Evolutionary conservation across 2,329 filamentous ascomycete genomes (phyloP).

Genomic region (Colletotrichum eleusines): DNA sequence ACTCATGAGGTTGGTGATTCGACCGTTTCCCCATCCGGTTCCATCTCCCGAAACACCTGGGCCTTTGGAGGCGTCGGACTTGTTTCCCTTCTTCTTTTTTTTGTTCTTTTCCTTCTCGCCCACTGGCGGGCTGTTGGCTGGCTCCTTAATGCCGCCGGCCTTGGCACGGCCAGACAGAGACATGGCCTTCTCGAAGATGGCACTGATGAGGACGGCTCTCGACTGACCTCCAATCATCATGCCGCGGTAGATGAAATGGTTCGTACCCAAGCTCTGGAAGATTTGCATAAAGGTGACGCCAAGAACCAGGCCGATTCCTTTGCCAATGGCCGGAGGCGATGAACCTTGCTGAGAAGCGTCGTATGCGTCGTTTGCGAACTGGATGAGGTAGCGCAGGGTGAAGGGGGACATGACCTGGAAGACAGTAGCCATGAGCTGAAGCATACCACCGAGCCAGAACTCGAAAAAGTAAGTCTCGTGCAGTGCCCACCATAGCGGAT

Average conservation of each 20-base stretch:
- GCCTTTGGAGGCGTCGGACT: slow-evolving; percentile 53
- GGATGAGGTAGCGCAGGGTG: slow-evolving; percentile 85
- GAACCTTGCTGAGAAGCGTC: slow-evolving; percentile 64
- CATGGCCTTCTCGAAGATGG: slow-evolving; percentile 95
- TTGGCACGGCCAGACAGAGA: slow-evolving; percentile 88
- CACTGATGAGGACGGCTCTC: slow-evolving; percentile 82
- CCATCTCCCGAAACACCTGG: slow-evolving; percentile 74
- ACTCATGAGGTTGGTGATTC: slow-evolving; percentile 93
- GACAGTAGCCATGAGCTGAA: slow-evolving; percentile 78
- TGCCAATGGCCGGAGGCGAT: slow-evolving; percentile 75
- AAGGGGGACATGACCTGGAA: slow-evolving; percentile 88
- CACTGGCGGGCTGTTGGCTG: slow-evolving; percentile 61
- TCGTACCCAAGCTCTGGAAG: slow-evolving; percentile 81
- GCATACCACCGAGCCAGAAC: slow-evolving; percentile 86
- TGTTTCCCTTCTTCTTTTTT: slow-evolving; percentile 56
- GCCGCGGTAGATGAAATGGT: slow-evolving; percentile 92
- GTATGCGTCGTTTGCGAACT: slow-evolving; percentile 86
- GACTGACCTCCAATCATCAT: slow-evolving; percentile 92
- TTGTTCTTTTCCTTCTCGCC: slow-evolving; percentile 54
- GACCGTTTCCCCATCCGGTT: slow-evolving; percentile 90
- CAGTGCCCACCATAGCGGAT: slow-evolving; percentile 82
- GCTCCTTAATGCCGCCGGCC: slow-evolving; percentile 76
- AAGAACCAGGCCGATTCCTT: slow-evolving; percentile 84
- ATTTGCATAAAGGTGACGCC: slow-evolving; percentile 90
- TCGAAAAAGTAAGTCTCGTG: slow-evolving; percentile 89